phyloP scores from a whole-genome alignment of 257 asterid species.

The Jasminum sambac region DNA sequence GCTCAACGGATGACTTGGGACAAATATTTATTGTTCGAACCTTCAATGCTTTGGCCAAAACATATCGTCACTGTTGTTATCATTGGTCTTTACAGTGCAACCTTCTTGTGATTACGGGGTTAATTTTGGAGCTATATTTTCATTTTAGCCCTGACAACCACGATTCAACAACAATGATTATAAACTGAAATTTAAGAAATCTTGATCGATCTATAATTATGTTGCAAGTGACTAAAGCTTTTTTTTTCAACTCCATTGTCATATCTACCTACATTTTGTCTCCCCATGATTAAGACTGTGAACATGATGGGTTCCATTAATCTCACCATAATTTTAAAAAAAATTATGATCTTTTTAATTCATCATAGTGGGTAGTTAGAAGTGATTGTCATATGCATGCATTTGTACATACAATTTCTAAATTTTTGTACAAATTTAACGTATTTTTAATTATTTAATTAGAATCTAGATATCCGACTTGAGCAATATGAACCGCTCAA shows the following conservation, averaged over 20 bases:
- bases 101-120: too few species aligned
- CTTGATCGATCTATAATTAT: not conserved
- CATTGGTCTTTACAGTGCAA: too few species aligned
- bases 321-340: not conserved
- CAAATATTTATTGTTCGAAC: too few species aligned
- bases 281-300: not conserved
- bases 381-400: slow-evolving; percentile 2
- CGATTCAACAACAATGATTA: not conserved
- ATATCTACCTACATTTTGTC: not conserved
- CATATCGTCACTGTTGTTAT: too few species aligned
- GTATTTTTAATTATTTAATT: not conserved
- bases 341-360: not conserved
- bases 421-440: slow-evolving; percentile 1
- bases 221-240: not conserved
- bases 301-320: not conserved
- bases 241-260: not conserved
- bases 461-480: not conserved
- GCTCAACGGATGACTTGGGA: too few species aligned
- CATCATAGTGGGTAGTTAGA: slow-evolving; percentile 5
- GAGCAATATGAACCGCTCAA: slow-evolving; percentile 10
- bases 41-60: too few species aligned
- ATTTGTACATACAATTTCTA: not conserved
- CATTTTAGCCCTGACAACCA: too few species aligned
- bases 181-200: not conserved
- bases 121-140: too few species aligned